Evolutionary conservation across 2,329 filamentous ascomycete genomes (phyloP), one percentile per base, ranked within the genome.

Genomic region (Cladosporium sp.): DNA sequence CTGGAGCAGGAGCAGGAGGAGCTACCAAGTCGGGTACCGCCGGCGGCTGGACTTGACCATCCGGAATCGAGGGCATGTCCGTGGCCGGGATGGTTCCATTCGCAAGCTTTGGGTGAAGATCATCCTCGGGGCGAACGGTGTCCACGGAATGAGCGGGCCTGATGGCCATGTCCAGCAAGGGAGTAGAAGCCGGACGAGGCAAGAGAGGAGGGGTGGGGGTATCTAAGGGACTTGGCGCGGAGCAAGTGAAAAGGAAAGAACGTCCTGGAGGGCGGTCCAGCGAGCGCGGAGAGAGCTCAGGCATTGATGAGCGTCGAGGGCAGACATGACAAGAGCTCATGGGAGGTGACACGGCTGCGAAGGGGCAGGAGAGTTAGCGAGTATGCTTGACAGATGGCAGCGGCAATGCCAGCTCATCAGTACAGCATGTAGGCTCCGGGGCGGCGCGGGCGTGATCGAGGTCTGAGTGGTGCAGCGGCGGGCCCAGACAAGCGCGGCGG

Each of bases 371-470:
- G 54, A 53, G 56, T 66, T 66, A 66, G 65, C 62, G 59, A 59
- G 52, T 53, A 56, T 62, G 54, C 49, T 63, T 61, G 59, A 63
- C 59, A 63, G 61, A 61, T 62, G 59, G 46, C 45, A 46, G 55
- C 56, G 59, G 61, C 59, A 61, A 55, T 64, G 65, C 64, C 63
- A 66, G 63, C 63, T 64, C 63, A 66, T 62, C 60, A 59, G 53
- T 64, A 63, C 63, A 63, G 53, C 54, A 57, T 35, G 55, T 57
- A 54, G 49, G 48, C 57, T 54, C 52, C 44, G 53, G 54, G 59
- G 48, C 51, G 59, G 49, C 57, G 50, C 52, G 43, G 49, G 35
- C 54, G 37, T 63, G 61, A 63, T 64, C 63, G 58, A 60, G 49
- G 52, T 14, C 45, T 28, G 22, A 28, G 22, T 28, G 22, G 22